These are phyloP conservation scores for Urtica urens DNA, from an alignment of 306 rosid genomes.

Conservation along the genomic window DNA sequence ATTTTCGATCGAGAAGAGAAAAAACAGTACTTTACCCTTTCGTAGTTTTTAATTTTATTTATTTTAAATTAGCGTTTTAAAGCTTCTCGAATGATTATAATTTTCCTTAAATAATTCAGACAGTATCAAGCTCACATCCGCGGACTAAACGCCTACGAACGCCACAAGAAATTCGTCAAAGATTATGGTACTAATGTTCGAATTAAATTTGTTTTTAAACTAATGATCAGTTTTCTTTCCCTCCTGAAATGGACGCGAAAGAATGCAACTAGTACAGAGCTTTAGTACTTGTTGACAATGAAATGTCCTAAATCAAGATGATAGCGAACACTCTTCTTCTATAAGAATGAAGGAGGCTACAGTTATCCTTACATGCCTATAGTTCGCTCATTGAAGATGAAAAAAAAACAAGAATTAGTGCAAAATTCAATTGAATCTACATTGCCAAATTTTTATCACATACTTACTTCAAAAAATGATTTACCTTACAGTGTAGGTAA, in stretches of 20 bases:
- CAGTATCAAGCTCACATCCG: slow-evolving; percentile 52
- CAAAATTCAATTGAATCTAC: too few relatives aligned
- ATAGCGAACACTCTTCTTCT: slow-evolving; percentile 79
- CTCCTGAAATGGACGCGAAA: slow-evolving; percentile 34
- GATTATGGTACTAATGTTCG: slow-evolving; percentile 46
- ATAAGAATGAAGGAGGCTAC: slow-evolving; percentile 59
- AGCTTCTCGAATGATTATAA: neutral
- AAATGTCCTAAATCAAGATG: slow-evolving; percentile 55
- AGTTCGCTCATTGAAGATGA: neutral
- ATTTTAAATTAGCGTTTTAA: neutral
- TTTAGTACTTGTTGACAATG: slow-evolving; percentile 39
- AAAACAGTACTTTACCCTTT: slow-evolving; percentile 28
- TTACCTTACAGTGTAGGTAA: too few relatives aligned
- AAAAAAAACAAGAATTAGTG: too few relatives aligned
- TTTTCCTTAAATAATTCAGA: slow-evolving; percentile 11
- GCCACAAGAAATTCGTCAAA: slow-evolving; percentile 40
- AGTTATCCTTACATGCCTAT: slow-evolving; percentile 25
- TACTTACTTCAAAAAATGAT: too few relatives aligned
- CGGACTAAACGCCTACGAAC: slow-evolving; percentile 50
- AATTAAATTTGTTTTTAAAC: neutral
- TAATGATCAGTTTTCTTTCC: neutral
- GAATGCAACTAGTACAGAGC: slow-evolving; percentile 40
- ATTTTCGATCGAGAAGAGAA: slow-evolving; percentile 44
- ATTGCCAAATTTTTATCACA: too few relatives aligned
- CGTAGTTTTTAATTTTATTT: neutral